Evolutionary conservation across 1,284 basidiomycete genomes (phyloP), one percentile per base, ranked within the genome.

Genomic region (Cystobasidiaceae sp.): DNA sequence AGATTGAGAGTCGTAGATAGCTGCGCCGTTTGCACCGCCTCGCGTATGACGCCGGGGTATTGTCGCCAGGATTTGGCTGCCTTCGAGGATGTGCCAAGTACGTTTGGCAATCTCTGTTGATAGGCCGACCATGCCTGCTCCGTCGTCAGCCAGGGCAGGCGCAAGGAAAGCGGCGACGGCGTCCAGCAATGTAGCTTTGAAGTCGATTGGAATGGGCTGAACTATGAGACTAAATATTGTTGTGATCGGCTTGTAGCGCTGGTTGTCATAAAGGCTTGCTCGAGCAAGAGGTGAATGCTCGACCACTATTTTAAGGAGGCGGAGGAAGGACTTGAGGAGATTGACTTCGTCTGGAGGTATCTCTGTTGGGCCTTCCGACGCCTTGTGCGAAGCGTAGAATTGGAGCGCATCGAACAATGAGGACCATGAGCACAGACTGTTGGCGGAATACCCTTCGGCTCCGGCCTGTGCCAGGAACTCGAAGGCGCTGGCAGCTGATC

Each of bases 171-270:
- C 87, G 0, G 89, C 83, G 4, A 96, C 80, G 0, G 90, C 86
- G 37, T 90, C 84, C 66, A 97, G 86, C 0, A 96, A 79, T 0
- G 87, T 84, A 0, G 91, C 92, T 73, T 97, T 97, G 60, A 97
- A 82, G 73, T 97, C 92, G n/a, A 94, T 79, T 0, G 90, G 89
- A 19, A 93, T 83, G 9, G 87, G 84, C 7, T 90, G 81, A 27
- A 88, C 89, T 68, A 90, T 82, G 41, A 93, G 83, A 3, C 85
- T 85, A 45, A 93, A 83, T 3, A 94, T 79, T 0, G 86, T 86
- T 1, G 85, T 85, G 61, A 97, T 83, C 0, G 90, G 89, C 49
- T 74, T 73, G 72, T 78, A 79, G 4, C 88, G 84, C 2, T 84
- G 83, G 76, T 93, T 89, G 25, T 85, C 81, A 50, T 87, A 84